Base-by-base conservation (phyloP, 371 early-diverging fungal species). In the Mucor irregularis region DNA sequence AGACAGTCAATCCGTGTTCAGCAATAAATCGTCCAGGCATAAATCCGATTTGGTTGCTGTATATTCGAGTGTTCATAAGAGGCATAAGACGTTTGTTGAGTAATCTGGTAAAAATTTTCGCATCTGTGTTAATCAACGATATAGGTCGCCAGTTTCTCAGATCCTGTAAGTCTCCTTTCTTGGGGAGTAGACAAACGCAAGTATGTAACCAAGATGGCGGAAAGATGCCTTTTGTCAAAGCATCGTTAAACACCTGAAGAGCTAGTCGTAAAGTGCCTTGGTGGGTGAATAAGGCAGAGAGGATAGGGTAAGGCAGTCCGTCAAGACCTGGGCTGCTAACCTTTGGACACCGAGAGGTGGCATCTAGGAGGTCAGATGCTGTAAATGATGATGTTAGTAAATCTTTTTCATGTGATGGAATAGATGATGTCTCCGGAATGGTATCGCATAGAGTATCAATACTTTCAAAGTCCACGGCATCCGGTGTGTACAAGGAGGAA, bases 121-220 rank as follows among this genome's bases (percentile, higher is more conserved):
- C 31, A 56, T 56, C 49, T 22, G 40, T n/a, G 16, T 56, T 56
- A n/a, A 56, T 47, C 5, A 56, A 26, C 2, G 56, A 56, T 0
- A 71, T 58, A 0, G 65, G 71, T 2, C 67, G 22, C 62, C 67
- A 71, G 53, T 66, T 71, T 1, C 39, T 29, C 8, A 71, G 39
- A 2, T 25, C 6, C 2, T 31, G 28, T 5, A 58, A 8, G 9
- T 61, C 62, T 0, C 66, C 66, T 26, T 44, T 51, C 19, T 50
- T 58, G 13, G 58, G 45, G 21, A 51, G n/a, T 1, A 51, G 31
- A 11, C 51, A 51, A 25, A 64, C 54, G 2, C 58, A 37, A 1
- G 35, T 34, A 4, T 34, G 4, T 13, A 34, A 1, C 35, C 35
- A 34, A 11, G 0, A 14, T 34, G 6, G 14, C 4, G 35, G 35